Percentiles rank a stretch among this genome's conserved stretches.
Evolutionary conservation across 192 early-diverging fungal genomes (phyloP).

Genomic region (Coemansia sp.): DNA sequence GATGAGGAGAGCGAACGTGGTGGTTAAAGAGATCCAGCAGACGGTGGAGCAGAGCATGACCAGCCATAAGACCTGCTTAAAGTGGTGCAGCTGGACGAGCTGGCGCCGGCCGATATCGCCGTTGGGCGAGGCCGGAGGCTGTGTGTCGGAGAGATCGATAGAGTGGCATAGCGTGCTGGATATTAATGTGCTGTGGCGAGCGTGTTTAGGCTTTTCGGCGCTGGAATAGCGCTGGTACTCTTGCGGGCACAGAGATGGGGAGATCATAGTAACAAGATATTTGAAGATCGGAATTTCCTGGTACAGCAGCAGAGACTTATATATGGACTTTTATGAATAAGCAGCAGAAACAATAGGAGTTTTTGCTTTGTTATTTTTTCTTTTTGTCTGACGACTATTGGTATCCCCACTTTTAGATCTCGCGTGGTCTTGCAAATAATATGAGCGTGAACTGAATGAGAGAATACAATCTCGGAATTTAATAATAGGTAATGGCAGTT

Average conservation of each 20-base stretch:
- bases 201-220: constrained; percentile 5
- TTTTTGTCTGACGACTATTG: too few species aligned
- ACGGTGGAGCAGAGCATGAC: constrained; percentile 25
- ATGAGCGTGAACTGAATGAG: too few species aligned
- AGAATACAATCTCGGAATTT: too few species aligned
- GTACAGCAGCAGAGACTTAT: too few species aligned
- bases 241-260: constrained; percentile 3
- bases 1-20: constrained; percentile 20
- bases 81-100: constrained; percentile 17
- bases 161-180: constrained; percentile 6
- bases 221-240: constrained; percentile 6
- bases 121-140: not conserved
- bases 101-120: constrained; percentile 6
- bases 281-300: too few species aligned
- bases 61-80: constrained; percentile 20
- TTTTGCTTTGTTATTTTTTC: too few species aligned
- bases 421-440: too few species aligned
- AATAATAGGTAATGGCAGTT: too few species aligned
- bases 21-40: constrained; percentile 21
- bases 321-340: too few species aligned
- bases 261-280: not conserved
- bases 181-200: not conserved
- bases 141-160: constrained; percentile 5
- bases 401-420: too few species aligned
- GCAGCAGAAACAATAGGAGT: too few species aligned